Evolutionary conservation across 2,329 filamentous ascomycete genomes (phyloP).

Genomic region (Teratosphaeria pseudoeucalypti): DNA sequence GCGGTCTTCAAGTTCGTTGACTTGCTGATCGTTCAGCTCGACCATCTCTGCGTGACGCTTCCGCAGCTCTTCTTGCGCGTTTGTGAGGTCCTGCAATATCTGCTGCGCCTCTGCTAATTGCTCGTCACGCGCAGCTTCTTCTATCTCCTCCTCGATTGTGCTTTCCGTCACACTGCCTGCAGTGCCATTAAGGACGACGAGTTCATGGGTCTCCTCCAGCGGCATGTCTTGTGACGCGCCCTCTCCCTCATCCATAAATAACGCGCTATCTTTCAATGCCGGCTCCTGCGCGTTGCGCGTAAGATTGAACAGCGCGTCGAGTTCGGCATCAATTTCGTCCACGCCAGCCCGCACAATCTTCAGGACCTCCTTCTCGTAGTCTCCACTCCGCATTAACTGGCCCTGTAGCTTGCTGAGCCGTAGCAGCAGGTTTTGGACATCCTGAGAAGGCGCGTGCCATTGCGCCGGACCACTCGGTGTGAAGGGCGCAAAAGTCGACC

Average conservation of each 20-base stretch:
- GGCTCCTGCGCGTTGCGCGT: constrained; percentile 7
- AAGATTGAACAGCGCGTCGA: constrained; percentile 21
- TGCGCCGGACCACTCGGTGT: not conserved
- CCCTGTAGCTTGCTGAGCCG: constrained; percentile 28
- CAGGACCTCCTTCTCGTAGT: constrained; percentile 11
- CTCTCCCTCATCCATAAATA: constrained; percentile 23
- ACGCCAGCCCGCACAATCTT: constrained; percentile 20
- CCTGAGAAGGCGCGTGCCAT: constrained; percentile 13
- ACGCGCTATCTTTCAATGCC: constrained; percentile 20
- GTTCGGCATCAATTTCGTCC: constrained; percentile 22
- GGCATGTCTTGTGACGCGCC: not conserved
- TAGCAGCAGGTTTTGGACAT: constrained; percentile 26
- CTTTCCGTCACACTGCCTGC: constrained; percentile 3
- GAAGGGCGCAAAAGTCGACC: constrained; percentile 12
- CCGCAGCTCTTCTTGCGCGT: constrained; percentile 22
- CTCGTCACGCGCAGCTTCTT: constrained; percentile 12
- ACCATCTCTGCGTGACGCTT: constrained; percentile 24
- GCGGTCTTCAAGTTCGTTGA: constrained; percentile 21
- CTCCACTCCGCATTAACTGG: constrained; percentile 23
- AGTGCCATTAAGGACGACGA: constrained; percentile 1
- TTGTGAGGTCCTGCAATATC: constrained; percentile 20
- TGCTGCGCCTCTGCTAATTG: constrained; percentile 21
- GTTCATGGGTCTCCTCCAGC: constrained; percentile 4
- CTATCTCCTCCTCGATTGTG: not conserved
- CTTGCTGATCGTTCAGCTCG: constrained; percentile 21